Base-by-base conservation (phyloP, 1,284 basidiomycete species). In the Rhodofomes roseus region DNA sequence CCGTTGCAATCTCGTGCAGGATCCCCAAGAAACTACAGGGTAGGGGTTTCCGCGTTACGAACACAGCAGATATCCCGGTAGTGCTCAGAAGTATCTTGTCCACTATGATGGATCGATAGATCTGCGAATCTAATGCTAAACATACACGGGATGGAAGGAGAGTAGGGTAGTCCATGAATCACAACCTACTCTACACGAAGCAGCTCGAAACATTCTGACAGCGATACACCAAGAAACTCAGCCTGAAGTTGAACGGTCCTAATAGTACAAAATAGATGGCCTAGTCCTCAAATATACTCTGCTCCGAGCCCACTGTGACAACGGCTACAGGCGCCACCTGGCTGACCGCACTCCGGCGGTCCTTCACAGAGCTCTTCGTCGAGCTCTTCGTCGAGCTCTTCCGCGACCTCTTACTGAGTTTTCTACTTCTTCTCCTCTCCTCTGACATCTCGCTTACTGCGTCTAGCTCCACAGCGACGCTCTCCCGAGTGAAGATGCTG, bases 21-120 rank as follows among this genome's bases (percentile, higher is more conserved):
- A 79, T 87, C 25, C 80, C 84, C 1, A 79, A 82, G 69, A 76
- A 74, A 23, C 77, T 87, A 20, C 76, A 68, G 25, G 75, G 74
- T 1, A 65, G 70, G 2, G 74, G 72, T 1, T 77, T 75, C 64
- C 65, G 74, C 11, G 76, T 77, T 4, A 63, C 64, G 5, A 73
- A 77, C 60, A 76, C 76, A 5, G 69, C 73, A 16, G 77, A 77
- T 56, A 78, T 78, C 18, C 77, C 76, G 6, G 71, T 71, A 9
- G 77, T 76, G 1, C 55, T 77, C 50, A 66, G 74, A 41, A 76
- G 74, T 43, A 76, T 78, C 39, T 59, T 77, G 39, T 70, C 75
- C 6, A 71, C 68, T 5, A 75, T 78, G 76, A 69, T 78, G 1
- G 74, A 76, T 41, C 60, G 62, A n/a, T 66, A 65, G 50, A 27